Base-by-base conservation (phyloP, 805 yeast genomes). In the Cyberlindnera meyerae region DNA sequence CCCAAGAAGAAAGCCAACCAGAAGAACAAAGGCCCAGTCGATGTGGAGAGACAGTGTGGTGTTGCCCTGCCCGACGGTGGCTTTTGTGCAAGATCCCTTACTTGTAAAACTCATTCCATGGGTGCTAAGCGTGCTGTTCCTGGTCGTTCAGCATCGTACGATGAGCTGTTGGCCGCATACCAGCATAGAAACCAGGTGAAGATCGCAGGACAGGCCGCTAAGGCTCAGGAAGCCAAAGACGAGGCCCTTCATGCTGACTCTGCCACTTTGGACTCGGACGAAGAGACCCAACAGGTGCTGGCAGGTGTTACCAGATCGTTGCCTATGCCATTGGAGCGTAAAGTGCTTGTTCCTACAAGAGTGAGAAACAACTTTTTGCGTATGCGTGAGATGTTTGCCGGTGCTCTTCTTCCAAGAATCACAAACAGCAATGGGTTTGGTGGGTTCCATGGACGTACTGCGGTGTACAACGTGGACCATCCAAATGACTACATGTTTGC, bases 31-130 rank as follows among this genome's bases (percentile, higher is more conserved):
- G 82, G 89, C 18, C 89, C 95, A 4, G 88, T 88, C 17, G 95
- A 88, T 58, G 94, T 88, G 32, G 95, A 88, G 54, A 77, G 76
- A 47, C 97, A 93, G 62, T 93, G 98, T 69, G 98, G 98, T 60
- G 97, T 93, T 11, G 83, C 86, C 6, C 65, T 93, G 42, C 88
- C 96, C 0, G 83, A 82, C 47, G 97, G 97, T n/a, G 95, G 94
- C 0, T 82, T 79, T 49, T 93, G 98, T 68, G 97, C 97, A 5
- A 72, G 98, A 34, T 88, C 97, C 0, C 68, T 93, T 42, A 93
- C 98, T 0, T 93, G 98, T 70, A 93, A 93, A 57, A 88, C 97
- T 0, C 98, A 93, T 61, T 86, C 97, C 2, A 89, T 93, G 96
- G 97, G 97, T 24, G 96, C 97, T 18, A 93, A 93, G 54, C 75